Evolutionary conservation across 192 early-diverging fungal species (phyloP).

Genomic region (Umbelopsis vinacea): DNA sequence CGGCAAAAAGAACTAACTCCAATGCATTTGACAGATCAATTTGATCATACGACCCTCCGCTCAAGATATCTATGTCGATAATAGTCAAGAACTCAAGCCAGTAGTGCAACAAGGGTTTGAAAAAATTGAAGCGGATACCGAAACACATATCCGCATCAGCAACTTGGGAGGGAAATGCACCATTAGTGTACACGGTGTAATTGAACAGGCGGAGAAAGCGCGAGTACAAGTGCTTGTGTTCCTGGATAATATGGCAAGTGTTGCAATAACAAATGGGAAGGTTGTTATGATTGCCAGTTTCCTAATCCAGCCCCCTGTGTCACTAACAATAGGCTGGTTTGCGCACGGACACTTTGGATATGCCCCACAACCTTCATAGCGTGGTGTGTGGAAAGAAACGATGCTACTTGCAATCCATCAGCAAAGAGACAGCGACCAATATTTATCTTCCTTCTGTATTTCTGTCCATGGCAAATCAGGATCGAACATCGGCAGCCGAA

Average conservation of each 20-base stretch:
- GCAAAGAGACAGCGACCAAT: slow-evolving; percentile 53
- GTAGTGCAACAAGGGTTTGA: background rate
- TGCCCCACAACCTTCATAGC: slow-evolving; percentile 33
- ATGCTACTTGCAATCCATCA: slow-evolving; percentile 29
- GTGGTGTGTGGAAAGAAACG: slow-evolving; percentile 31
- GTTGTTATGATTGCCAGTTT: slow-evolving; percentile 19
- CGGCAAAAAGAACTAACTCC: background rate
- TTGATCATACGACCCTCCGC: background rate
- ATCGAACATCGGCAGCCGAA: slow-evolving; percentile 29
- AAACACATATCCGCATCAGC: background rate
- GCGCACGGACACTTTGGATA: slow-evolving; percentile 27
- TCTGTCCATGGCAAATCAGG: slow-evolving; percentile 21
- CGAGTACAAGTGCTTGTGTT: slow-evolving; percentile 30
- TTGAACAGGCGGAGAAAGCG: slow-evolving; percentile 26
- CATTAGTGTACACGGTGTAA: slow-evolving; percentile 20
- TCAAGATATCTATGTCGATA: slow-evolving; percentile 8
- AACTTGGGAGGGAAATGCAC: slow-evolving; percentile 5
- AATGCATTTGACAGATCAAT: background rate
- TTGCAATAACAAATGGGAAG: slow-evolving; percentile 5
- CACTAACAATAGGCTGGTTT: slow-evolving; percentile 22
- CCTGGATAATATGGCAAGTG: slow-evolving; percentile 40
- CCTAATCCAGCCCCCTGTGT: slow-evolving; percentile 9
- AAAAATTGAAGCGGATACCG: slow-evolving; percentile 6
- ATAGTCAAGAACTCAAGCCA: background rate
- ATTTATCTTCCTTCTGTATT: slow-evolving; percentile 77